A percentile compares a stretch with the other conserved stretches of the same genome.
phyloP scores from a whole-genome alignment of 1,284 basidiomycete species.

The Papiliotrema fonsecae region DNA sequence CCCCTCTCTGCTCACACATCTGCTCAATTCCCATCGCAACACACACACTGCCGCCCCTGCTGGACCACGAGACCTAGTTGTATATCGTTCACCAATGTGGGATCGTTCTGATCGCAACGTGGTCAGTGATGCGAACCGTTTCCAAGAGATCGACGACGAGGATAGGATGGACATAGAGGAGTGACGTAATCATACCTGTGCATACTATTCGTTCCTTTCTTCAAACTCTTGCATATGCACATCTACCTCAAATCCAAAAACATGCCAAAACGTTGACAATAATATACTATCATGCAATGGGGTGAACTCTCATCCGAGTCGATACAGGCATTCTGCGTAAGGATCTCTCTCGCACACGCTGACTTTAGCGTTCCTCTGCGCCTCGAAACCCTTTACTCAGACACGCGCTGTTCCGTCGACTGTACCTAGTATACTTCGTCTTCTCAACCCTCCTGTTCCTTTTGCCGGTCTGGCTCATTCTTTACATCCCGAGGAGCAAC shows the following conservation, averaged over 20 bases:
- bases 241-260: slow-evolving; percentile 1
- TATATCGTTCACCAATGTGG: slow-evolving; percentile 37
- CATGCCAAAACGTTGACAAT: too few relatives aligned
- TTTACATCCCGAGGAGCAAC: slow-evolving; percentile 24
- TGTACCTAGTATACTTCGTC: slow-evolving; percentile 34
- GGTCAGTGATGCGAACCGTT: slow-evolving; percentile 14
- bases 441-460: slow-evolving; percentile 27
- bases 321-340: slow-evolving; percentile 19
- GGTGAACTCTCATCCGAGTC: slow-evolving; percentile 24
- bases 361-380: slow-evolving; percentile 20
- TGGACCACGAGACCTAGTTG: slow-evolving; percentile 27
- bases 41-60: not conserved
- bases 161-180: slow-evolving; percentile 7
- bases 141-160: slow-evolving; percentile 31
- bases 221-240: too few relatives aligned
- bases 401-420: slow-evolving; percentile 27
- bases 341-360: not conserved
- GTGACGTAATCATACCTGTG: not conserved
- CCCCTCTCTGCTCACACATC: slow-evolving; percentile 42
- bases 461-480: slow-evolving; percentile 32
- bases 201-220: too few relatives aligned
- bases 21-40: slow-evolving; percentile 33
- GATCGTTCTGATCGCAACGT: slow-evolving; percentile 11
- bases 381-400: slow-evolving; percentile 28
- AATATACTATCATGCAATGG: too few relatives aligned